These are phyloP conservation scores for Rhododendron vialii DNA, from an alignment of 148 eudicot genomes.

Conservation along the genomic window DNA sequence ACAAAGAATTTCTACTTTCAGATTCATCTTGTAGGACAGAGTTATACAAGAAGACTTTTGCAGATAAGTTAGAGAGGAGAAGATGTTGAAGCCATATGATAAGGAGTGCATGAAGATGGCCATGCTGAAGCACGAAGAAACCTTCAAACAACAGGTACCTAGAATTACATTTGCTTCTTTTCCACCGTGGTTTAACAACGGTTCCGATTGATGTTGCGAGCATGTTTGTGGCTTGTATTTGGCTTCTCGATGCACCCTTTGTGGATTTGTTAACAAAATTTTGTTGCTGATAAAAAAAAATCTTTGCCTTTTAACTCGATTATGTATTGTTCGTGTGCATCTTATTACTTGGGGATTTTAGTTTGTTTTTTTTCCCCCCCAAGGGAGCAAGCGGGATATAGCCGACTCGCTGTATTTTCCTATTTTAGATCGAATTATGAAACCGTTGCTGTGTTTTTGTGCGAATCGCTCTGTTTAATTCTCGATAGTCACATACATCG, in stretches of 20 bases:
- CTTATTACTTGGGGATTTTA: too few relatives aligned
- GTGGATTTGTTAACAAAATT: too few relatives aligned
- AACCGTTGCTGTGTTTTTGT: background rate
- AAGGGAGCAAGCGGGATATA: background rate
- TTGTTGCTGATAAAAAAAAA: too few relatives aligned
- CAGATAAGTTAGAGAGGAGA: constrained; percentile 44
- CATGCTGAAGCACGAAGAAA: constrained; percentile 91
- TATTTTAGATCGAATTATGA: background rate
- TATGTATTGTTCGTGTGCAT: too few relatives aligned
- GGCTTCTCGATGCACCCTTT: too few relatives aligned
- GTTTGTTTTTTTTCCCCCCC: background rate
- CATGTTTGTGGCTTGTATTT: background rate
- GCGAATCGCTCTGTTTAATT: background rate
- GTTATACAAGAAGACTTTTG: background rate
- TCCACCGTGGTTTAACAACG: background rate
- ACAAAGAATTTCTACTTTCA: background rate
- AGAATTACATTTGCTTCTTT: background rate
- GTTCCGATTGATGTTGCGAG: background rate
- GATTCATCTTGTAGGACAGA: background rate
- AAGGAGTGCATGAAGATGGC: constrained; percentile 80
- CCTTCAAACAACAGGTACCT: constrained; percentile 78
- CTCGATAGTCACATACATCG: background rate
- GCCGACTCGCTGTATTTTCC: background rate
- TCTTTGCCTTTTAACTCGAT: too few relatives aligned
- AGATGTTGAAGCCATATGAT: constrained; percentile 38